Conservation (phyloP, 345 rosid genomes). For the Lepidium didymum region DNA sequence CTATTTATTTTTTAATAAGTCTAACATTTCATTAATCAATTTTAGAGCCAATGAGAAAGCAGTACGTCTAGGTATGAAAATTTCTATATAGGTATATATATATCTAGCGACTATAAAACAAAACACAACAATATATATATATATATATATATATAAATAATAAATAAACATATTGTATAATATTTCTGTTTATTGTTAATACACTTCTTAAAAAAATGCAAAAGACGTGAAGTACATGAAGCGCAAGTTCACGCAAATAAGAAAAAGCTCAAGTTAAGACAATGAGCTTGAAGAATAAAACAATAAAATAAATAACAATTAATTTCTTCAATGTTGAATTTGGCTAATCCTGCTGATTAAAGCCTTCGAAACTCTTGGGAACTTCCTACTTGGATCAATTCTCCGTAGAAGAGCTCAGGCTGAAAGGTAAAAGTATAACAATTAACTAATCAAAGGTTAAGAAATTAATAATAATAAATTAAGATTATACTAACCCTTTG, state of each 20-base stretch:
- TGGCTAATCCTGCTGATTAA: too few relatives aligned
- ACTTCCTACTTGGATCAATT: conserved; percentile 3
- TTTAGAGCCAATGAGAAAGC: too few relatives aligned
- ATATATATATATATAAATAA: too few relatives aligned
- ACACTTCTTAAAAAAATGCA: neutral
- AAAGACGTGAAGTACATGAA: neutral
- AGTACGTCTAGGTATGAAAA: too few relatives aligned
- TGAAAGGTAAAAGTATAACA: conserved; percentile 8
- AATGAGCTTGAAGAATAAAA: conserved; percentile 6
- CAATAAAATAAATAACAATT: neutral
- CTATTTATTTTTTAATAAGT: too few relatives aligned
- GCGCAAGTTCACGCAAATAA: neutral
- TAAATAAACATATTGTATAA: neutral
- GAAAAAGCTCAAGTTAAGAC: neutral
- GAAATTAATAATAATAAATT: neutral
- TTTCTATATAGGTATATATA: too few relatives aligned
- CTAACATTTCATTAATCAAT: too few relatives aligned
- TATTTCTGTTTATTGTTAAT: too few relatives aligned
- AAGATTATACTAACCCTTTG: conserved; percentile 18
- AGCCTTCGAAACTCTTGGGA: conserved; percentile 12
- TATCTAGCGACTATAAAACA: too few relatives aligned
- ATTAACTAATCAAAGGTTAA: neutral
- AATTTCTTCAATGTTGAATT: neutral
- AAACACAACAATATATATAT: too few relatives aligned
- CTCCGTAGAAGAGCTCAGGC: neutral